Conservation (phyloP, 495 filamentous ascomycete species). For the Elasticomyces elasticus region DNA sequence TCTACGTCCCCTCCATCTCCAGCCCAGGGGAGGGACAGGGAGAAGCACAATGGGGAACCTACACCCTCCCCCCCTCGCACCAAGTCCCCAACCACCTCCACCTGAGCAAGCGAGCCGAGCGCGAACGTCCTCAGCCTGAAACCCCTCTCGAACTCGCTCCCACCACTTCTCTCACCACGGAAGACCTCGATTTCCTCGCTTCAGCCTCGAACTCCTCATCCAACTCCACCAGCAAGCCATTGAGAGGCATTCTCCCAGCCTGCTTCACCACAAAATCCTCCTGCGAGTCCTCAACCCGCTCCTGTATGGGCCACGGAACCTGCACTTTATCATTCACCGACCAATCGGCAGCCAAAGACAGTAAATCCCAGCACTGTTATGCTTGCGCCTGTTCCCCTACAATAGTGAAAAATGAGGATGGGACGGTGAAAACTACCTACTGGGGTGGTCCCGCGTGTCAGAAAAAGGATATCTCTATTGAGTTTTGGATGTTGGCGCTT, state of each 20-base stretch:
- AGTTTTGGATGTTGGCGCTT: constrained; percentile 73
- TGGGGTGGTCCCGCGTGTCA: constrained; percentile 86
- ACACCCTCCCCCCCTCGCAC: constrained; percentile 15
- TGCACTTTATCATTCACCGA: constrained; percentile 52
- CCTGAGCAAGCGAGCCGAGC: constrained; percentile 8
- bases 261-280: constrained; percentile 55
- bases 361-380: constrained; percentile 48
- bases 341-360: constrained; percentile 5
- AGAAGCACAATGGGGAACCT: too few relatives aligned
- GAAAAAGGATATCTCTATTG: constrained; percentile 79
- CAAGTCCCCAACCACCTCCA: constrained; percentile 12
- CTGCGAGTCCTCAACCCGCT: constrained; percentile 53
- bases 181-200: background rate
- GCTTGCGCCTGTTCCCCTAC: constrained; percentile 55
- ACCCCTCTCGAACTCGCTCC: constrained; percentile 4
- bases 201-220: constrained; percentile 18
- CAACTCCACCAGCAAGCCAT: constrained; percentile 25
- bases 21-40: too few relatives aligned
- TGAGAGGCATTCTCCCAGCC: constrained; percentile 35
- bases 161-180: constrained; percentile 5
- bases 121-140: background rate
- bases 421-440: constrained; percentile 40
- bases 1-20: too few relatives aligned
- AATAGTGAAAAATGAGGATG: constrained; percentile 36
- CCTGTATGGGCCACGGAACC: constrained; percentile 65